Percentiles rank a stretch among this genome's conserved stretches.
Conservation (phyloP, 306 rosid genomes). For the Prunus padus region DNA sequence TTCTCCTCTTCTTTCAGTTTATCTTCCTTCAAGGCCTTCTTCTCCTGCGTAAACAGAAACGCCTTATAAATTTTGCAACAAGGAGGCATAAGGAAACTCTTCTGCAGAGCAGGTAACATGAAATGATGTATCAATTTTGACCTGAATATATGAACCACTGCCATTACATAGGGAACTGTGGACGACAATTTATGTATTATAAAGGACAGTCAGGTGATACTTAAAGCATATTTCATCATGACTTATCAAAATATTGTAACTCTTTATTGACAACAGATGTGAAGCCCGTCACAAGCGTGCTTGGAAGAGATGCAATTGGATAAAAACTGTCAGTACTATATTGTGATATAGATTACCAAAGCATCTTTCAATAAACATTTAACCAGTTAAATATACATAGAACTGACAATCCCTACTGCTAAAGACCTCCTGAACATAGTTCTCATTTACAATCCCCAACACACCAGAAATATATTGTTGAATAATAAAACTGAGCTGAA, state of each 20-base stretch:
- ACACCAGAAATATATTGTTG: not conserved
- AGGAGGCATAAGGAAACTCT: not conserved
- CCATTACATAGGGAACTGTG: not conserved
- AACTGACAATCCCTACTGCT: not conserved
- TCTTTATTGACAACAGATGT: not conserved
- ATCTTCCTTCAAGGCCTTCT: constrained; percentile 83
- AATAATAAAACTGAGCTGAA: not conserved
- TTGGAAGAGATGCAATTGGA: not conserved
- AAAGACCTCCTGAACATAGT: not conserved
- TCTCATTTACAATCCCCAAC: not conserved
- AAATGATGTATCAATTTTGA: not conserved
- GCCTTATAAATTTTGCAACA: not conserved
- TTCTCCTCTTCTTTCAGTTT: constrained; percentile 86
- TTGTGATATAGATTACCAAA: not conserved
- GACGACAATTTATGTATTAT: not conserved
- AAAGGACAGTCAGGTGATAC: not conserved
- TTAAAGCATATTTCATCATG: not conserved
- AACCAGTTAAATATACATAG: not conserved
- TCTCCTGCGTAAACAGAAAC: constrained; percentile 59
- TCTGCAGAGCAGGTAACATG: not conserved
- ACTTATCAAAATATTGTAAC: not conserved
- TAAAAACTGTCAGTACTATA: not conserved
- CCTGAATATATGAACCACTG: not conserved
- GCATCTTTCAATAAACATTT: not conserved
- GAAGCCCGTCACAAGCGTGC: not conserved